A percentile compares a stretch with the other conserved stretches of the same genome.
These are phyloP conservation scores for Knufia petricola DNA, from an alignment of 2,329 filamentous ascomycete species.

Conservation along the genomic window DNA sequence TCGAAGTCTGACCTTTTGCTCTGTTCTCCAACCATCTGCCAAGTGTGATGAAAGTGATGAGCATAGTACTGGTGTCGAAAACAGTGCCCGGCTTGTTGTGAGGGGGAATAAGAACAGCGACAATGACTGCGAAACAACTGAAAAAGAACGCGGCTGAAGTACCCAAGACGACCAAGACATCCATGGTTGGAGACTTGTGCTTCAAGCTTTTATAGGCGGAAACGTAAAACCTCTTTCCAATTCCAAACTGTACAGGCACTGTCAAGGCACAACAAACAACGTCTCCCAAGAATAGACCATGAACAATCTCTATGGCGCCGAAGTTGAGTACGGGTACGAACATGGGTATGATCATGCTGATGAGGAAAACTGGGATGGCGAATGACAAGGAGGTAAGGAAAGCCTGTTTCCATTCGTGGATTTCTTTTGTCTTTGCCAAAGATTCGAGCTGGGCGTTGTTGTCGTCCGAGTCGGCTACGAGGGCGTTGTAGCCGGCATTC, in stretches of 20 bases:
- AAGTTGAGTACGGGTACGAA: conserved; percentile 65
- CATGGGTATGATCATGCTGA: conserved; percentile 94
- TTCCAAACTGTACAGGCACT: conserved; percentile 89
- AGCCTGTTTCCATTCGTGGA: conserved; percentile 79
- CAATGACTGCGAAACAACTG: conserved; percentile 74
- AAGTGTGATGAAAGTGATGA: conserved; percentile 89
- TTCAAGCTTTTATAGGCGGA: conserved; percentile 89
- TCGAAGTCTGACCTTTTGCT: conserved; percentile 93
- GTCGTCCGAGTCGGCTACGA: conserved; percentile 84
- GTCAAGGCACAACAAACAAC: conserved; percentile 74
- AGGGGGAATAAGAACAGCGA: conserved; percentile 65
- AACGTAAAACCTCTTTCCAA: conserved; percentile 86
- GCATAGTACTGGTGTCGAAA: conserved; percentile 97
- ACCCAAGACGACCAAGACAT: conserved; percentile 86
- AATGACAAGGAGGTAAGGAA: conserved; percentile 71
- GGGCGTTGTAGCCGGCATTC: conserved; percentile 71
- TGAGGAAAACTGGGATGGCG: conserved; percentile 79
- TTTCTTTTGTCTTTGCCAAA: conserved; percentile 89
- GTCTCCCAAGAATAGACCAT: conserved; percentile 81
- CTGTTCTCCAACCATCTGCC: conserved; percentile 87
- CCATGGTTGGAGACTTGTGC: conserved; percentile 91
- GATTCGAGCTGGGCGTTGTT: conserved; percentile 96
- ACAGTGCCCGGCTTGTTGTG: conserved; percentile 77
- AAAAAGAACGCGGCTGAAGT: conserved; percentile 96
- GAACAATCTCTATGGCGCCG: conserved; percentile 54